These are phyloP conservation scores for Juglanconis sp. DNA, from an alignment of 2,329 filamentous ascomycete species.

Conservation along the genomic window DNA sequence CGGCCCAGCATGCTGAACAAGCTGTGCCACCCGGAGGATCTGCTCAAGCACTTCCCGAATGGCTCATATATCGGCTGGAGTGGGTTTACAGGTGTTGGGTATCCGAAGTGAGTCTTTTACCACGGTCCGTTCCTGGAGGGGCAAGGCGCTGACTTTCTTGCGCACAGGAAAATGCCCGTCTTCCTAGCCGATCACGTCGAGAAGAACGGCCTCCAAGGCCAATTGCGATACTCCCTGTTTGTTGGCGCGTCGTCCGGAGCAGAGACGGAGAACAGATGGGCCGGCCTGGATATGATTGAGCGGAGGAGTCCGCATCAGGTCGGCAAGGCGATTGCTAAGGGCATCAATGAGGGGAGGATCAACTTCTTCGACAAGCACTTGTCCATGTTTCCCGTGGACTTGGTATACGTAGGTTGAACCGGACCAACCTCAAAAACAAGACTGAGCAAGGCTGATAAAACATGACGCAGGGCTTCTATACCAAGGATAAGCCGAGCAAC, in stretches of 20 bases:
- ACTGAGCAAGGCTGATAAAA: conserved; percentile 11
- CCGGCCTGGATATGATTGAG: conserved; percentile 85
- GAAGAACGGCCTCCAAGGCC: conserved; percentile 76
- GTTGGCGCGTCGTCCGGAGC: conserved; percentile 87
- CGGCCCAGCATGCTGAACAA: conserved; percentile 77
- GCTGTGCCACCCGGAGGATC: conserved; percentile 73
- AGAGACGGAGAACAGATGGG: conserved; percentile 91
- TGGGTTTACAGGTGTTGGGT: conserved; percentile 86
- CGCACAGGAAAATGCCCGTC: conserved; percentile 72
- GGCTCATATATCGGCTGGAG: conserved; percentile 87
- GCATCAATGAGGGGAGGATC: conserved; percentile 84
- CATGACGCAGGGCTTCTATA: conserved; percentile 67
- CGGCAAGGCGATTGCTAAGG: conserved; percentile 84
- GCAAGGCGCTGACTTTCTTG: conserved; percentile 3
- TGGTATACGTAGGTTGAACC: conserved; percentile 65
- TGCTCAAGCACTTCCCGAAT: conserved; percentile 78
- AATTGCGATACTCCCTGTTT: conserved; percentile 83
- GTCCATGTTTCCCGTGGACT: conserved; percentile 85
- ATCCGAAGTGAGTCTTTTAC: conserved; percentile 67
- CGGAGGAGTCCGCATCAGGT: conserved; percentile 82
- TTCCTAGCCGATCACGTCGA: conserved; percentile 87
- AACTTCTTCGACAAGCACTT: conserved; percentile 93
- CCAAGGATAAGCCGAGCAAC: conserved; percentile 70
- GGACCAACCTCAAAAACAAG: not conserved
- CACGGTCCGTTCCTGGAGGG: not conserved